Conservation (phyloP, 441 rosid species). For the Mallotus repandus region DNA sequence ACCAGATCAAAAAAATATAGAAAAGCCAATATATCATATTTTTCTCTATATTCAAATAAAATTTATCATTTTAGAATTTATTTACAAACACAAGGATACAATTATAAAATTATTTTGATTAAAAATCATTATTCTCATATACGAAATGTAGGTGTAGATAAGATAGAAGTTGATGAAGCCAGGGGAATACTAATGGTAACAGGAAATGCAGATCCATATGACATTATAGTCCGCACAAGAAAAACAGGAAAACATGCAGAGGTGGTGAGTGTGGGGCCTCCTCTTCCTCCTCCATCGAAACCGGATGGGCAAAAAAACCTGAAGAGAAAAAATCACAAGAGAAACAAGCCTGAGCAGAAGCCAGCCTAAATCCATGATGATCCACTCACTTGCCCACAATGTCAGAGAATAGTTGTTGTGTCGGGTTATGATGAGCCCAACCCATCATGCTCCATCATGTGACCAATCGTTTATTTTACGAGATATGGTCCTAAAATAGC, state of each 20-base stretch:
- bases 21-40: too few relatives aligned
- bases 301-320: conserved; percentile 24
- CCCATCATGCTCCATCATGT: conserved; percentile 37
- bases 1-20: too few relatives aligned
- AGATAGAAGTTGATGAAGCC: conserved; percentile 41
- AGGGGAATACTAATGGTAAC: conserved; percentile 48
- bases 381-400: conserved; percentile 19
- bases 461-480: background rate
- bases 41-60: too few relatives aligned
- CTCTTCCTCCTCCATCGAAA: conserved; percentile 36
- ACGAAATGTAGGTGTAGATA: conserved; percentile 41
- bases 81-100: too few relatives aligned
- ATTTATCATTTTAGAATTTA: too few relatives aligned
- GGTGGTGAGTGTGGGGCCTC: conserved; percentile 47
- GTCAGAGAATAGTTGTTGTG: conserved; percentile 20
- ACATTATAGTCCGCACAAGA: conserved; percentile 32
- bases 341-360: background rate
- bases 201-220: conserved; percentile 49
- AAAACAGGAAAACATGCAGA: conserved; percentile 41
- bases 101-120: too few relatives aligned
- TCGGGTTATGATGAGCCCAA: conserved; percentile 27
- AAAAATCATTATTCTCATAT: background rate
- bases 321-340: conserved; percentile 22
- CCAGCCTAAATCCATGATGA: background rate
- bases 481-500: too few relatives aligned